A percentile compares a stretch with the other conserved stretches of the same genome.
phyloP scores from a whole-genome alignment of 2,329 filamentous ascomycete genomes.

The Scedosporium boydii region DNA sequence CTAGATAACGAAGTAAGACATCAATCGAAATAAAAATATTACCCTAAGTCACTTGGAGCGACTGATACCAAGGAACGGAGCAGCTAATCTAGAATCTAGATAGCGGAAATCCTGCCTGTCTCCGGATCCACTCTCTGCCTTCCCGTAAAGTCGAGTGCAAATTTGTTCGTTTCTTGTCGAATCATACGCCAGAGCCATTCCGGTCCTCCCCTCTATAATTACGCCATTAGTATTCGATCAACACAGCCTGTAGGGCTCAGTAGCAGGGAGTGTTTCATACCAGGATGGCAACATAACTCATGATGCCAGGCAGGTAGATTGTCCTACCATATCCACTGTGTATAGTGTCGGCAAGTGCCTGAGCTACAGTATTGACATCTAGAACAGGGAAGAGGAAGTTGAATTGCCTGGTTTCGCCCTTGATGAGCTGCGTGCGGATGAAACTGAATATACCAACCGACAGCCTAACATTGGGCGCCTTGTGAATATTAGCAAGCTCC shows the following conservation, averaged over 20 bases:
- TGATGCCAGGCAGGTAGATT: not conserved
- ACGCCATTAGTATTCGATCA: not conserved
- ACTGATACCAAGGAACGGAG: too few species aligned
- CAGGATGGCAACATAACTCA: not conserved
- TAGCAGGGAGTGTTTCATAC: not conserved
- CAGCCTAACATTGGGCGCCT: slow-evolving; percentile 40
- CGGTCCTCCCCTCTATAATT: not conserved
- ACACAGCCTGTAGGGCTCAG: not conserved
- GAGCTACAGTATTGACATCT: not conserved
- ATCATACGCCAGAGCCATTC: not conserved
- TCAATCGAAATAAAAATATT: too few species aligned
- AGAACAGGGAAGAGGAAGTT: slow-evolving; percentile 8
- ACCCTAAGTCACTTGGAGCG: too few species aligned
- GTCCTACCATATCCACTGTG: not conserved
- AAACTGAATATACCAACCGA: slow-evolving; percentile 21
- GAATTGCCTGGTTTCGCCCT: slow-evolving; percentile 8
- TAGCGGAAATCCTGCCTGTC: not conserved
- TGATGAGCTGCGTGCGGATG: slow-evolving; percentile 35
- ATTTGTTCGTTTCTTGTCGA: not conserved
- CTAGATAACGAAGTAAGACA: too few species aligned
- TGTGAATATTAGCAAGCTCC: slow-evolving; percentile 41
- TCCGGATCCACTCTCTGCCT: not conserved
- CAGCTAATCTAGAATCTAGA: too few species aligned
- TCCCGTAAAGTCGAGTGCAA: not conserved
- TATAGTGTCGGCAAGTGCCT: slow-evolving; percentile 5